phyloP scores from a whole-genome alignment of 306 rosid genomes.

The Cucurbita moschata region DNA sequence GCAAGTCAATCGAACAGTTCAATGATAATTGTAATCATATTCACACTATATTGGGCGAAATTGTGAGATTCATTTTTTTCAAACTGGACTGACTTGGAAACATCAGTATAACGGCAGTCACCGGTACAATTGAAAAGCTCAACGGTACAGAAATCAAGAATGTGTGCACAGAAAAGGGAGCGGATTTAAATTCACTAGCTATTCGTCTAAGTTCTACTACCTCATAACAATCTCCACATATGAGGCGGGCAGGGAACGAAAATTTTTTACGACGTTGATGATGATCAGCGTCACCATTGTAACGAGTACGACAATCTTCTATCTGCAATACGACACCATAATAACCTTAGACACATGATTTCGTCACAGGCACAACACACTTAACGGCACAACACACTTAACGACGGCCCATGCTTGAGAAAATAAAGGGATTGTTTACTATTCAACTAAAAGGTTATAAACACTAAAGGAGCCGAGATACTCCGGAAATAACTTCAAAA shows the following conservation, averaged over 20 bases:
- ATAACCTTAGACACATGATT: background rate
- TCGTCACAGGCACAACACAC: background rate
- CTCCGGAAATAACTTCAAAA: conserved; percentile 1
- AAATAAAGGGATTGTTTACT: background rate
- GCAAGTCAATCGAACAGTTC: background rate
- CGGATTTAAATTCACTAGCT: background rate
- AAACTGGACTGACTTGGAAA: background rate
- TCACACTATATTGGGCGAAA: background rate
- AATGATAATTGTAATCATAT: background rate
- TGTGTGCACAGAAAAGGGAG: background rate
- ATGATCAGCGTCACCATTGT: conserved; percentile 91
- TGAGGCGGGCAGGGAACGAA: conserved; percentile 84
- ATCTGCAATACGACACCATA: conserved; percentile 34
- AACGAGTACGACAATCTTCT: conserved; percentile 92
- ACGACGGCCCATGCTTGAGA: background rate
- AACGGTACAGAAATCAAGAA: background rate
- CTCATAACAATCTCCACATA: conserved; percentile 95
- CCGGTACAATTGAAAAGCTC: background rate
- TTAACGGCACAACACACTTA: background rate
- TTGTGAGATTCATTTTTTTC: background rate
- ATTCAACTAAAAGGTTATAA: background rate
- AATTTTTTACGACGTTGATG: conserved; percentile 89
- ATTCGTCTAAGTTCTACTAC: conserved; percentile 20
- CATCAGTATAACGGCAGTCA: background rate
- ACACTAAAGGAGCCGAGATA: background rate